These are phyloP conservation scores for Phaeoacremonium minimum DNA, from an alignment of 2,329 filamentous ascomycete species.

Conservation along the genomic window DNA sequence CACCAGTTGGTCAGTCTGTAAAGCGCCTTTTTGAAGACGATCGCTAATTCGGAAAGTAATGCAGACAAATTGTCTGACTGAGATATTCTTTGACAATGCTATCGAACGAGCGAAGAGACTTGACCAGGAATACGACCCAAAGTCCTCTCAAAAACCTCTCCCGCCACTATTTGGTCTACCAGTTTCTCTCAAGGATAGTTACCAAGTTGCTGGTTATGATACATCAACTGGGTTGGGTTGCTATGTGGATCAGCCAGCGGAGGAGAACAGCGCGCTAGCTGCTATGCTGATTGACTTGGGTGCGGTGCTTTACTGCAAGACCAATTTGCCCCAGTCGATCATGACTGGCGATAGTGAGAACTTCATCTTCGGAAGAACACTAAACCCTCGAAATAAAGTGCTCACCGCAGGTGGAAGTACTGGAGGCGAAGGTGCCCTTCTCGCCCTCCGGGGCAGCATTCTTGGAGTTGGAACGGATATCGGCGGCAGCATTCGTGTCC, in stretches of 20 bases:
- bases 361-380: constrained; percentile 54
- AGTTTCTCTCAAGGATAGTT: constrained; percentile 53
- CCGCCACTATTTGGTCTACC: constrained; percentile 55
- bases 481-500: constrained; percentile 33
- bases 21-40: too few relatives aligned
- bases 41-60: too few relatives aligned
- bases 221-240: constrained; percentile 46
- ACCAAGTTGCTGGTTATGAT: constrained; percentile 48
- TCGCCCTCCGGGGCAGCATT: constrained; percentile 34
- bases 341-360: constrained; percentile 55
- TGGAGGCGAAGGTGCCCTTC: constrained; percentile 47
- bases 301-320: constrained; percentile 63
- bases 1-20: too few relatives aligned
- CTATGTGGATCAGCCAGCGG: constrained; percentile 43
- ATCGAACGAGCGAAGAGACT: constrained; percentile 22
- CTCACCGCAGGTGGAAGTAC: constrained; percentile 61
- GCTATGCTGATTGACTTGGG: constrained; percentile 52
- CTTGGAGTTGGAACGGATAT: constrained; percentile 37
- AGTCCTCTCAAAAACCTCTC: constrained; percentile 33
- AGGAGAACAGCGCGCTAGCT: constrained; percentile 51
- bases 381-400: constrained; percentile 59
- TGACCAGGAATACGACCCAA: constrained; percentile 32
- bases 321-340: constrained; percentile 60
- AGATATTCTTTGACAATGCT: constrained; percentile 19
- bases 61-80: constrained; percentile 12